These are phyloP conservation scores for Barbarea vulgaris DNA, from an alignment of 345 rosid species.

Conservation along the genomic window DNA sequence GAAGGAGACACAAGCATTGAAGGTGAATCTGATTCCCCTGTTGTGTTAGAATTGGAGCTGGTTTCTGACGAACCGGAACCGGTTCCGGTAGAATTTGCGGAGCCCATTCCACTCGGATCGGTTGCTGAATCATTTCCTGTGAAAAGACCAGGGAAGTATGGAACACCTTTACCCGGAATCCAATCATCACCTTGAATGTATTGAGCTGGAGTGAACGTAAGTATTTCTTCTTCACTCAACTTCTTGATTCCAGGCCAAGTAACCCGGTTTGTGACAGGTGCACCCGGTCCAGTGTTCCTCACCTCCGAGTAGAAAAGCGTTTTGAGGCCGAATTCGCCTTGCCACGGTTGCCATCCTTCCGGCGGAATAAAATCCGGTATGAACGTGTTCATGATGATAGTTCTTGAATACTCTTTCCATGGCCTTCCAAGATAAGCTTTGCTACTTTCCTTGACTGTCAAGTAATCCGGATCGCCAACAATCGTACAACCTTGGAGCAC, in stretches of 20 bases:
- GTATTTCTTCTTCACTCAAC: conserved; percentile 39
- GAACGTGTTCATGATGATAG: conserved; percentile 66
- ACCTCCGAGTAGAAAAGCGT: conserved; percentile 67
- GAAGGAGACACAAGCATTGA: neutral
- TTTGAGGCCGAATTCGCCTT: conserved; percentile 46
- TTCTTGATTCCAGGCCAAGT: conserved; percentile 67
- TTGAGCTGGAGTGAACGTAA: conserved; percentile 43
- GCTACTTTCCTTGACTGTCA: conserved; percentile 37
- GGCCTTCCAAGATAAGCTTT: conserved; percentile 76
- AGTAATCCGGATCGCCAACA: conserved; percentile 46
- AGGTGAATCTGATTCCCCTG: neutral
- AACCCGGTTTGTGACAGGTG: conserved; percentile 46
- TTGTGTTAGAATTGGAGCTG: neutral
- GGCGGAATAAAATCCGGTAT: conserved; percentile 61
- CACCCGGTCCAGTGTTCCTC: conserved; percentile 70
- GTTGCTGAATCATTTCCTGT: conserved; percentile 2
- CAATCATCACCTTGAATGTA: conserved; percentile 53
- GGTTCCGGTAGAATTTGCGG: neutral
- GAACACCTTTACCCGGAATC: conserved; percentile 56
- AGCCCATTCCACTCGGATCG: neutral
- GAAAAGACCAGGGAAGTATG: conserved; percentile 47
- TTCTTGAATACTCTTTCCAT: conserved; percentile 57
- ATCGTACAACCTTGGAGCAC: conserved; percentile 77
- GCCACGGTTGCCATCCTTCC: conserved; percentile 76
- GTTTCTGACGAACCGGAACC: neutral